Evolutionary conservation across 306 rosid species (phyloP), one percentile per base, ranked within the genome.

Genomic region (Nissolia schottii): DNA sequence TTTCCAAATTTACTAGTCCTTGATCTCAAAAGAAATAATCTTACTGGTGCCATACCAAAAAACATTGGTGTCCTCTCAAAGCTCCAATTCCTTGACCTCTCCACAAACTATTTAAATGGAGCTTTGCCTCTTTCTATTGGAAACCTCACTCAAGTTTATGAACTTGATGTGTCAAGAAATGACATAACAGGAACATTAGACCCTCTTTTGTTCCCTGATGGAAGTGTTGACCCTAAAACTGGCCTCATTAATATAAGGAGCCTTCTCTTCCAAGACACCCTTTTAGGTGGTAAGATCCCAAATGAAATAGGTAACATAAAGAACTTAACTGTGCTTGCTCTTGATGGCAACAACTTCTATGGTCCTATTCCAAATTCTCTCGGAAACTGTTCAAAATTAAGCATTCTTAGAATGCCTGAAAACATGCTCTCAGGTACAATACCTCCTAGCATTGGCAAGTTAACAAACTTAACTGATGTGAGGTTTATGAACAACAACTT

Each of bases 161-260:
- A 85, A 72, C 90, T 88, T 27, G 93, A 85, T 62, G 66, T 81
- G 6, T 88, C 93, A 0, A 72, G 87, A 38, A 88, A 88, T 78
- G 14, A 70, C 11, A 70, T 88, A 12, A 31, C 77, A 0, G 90
- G 93, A 10, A 50, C 45, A 29, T 41, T 88, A 49, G 89, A 87
- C 45, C 77, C 70, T 25, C 67, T 55, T 14, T 53, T 87, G 7
- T 87, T 87, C 46, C 92, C 89, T 14, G 79, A 82, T 66, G 82
- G 68, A 9, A 23, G 38, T 10, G 38, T 20, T 0, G 3, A 46
- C 0, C 73, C 81, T 1, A 77, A 69, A 83, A 81, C 69, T 27
- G 87, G 90, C 3, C 82, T 88, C 9, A 27, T 55, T 11, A 27
- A 81, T 20, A 71, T 88, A 2, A 77, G 57, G 49, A 70, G 85